Evolutionary conservation across 2,329 filamentous ascomycete species (phyloP), one percentile per base, ranked within the genome.

Genomic region (Hortaea werneckii): DNA sequence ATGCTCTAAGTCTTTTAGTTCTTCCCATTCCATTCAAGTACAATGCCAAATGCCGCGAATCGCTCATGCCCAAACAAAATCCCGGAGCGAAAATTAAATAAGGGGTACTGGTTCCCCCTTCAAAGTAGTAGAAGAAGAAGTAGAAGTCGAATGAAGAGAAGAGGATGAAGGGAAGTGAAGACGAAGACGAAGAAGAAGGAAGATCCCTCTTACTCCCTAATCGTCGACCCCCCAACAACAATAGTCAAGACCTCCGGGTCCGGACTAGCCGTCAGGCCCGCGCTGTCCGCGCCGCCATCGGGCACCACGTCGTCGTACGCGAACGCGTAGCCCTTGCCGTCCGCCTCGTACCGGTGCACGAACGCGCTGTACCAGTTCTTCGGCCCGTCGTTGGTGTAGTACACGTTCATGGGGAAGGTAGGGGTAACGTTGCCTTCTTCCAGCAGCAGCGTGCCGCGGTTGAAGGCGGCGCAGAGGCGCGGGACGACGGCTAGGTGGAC

Each of bases 401-500:
- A 78, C 26, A 48, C 47, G n/a, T 54, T 50, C 0, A 61, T 50
- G 4, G 54, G 44, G 0, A 70, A 49, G 5, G 60, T 60, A 1
- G 75, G 75, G 57, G 76, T 70, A 3, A 66, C 49, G 51, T 72
- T 56, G 28, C 75, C 75, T 1, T 70, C 73, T 2, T 55, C 52
- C 5, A 63, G 58, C 43, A 85, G 63, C 46, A 92, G 66, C 5
- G 83, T 90, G 11, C 77, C 79, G 13, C 86, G 76, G 64, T 89
- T 87, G 57, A 90, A 78, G 0, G 83, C 85, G 1, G 87, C 86
- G 1, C 83, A 78, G 8, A 94, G 67, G n/a, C 86, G 75, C 0
- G 87, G 83, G 1, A 81, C 80, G 41, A 89, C 74, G 35, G 82
- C 82, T 48, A 66, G 64, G 44, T 71, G 67, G 26, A 67, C 63